A percentile compares a stretch with the other conserved stretches of the same genome.
These are phyloP conservation scores for Boletus semigastroideus DNA, from an alignment of 1,284 basidiomycete genomes.

Conservation along the genomic window DNA sequence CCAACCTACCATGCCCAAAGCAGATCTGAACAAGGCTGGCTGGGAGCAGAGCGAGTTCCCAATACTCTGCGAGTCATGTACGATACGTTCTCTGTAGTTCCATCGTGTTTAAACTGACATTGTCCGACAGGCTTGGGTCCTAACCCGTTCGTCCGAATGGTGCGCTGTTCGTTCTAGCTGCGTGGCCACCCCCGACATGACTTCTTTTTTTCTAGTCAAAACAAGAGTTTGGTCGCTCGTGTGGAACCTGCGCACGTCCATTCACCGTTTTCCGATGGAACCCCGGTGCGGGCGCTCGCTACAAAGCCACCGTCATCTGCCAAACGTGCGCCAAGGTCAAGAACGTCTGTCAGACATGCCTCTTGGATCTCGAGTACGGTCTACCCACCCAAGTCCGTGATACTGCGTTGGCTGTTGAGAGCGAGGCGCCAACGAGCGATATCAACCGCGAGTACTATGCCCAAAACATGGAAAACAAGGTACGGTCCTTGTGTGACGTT, in stretches of 20 bases:
- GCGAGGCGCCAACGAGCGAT: slow-evolving; percentile 90
- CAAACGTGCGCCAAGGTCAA: slow-evolving; percentile 99
- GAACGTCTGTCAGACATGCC: slow-evolving; percentile 98
- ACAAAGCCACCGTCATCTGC: slow-evolving; percentile 98
- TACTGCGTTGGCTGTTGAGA: slow-evolving; percentile 86
- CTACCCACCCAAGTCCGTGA: slow-evolving; percentile 97
- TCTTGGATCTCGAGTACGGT: slow-evolving; percentile 95
- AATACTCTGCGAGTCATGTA: slow-evolving; percentile 90
- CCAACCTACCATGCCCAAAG: slow-evolving; percentile 60
- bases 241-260: slow-evolving; percentile 92
- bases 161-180: slow-evolving; percentile 36
- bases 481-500: slow-evolving; percentile 34
- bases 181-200: not conserved
- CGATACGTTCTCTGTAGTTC: slow-evolving; percentile 27
- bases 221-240: slow-evolving; percentile 93
- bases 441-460: slow-evolving; percentile 98
- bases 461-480: slow-evolving; percentile 92
- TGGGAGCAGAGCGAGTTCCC: slow-evolving; percentile 92
- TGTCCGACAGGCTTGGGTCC: slow-evolving; percentile 70
- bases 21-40: slow-evolving; percentile 87
- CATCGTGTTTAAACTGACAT: slow-evolving; percentile 11
- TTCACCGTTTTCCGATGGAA: slow-evolving; percentile 99
- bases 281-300: slow-evolving; percentile 89
- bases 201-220: slow-evolving; percentile 67
- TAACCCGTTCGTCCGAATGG: slow-evolving; percentile 91